A percentile compares a stretch with the other conserved stretches of the same genome.
Evolutionary conservation across 805 yeast genomes (phyloP).

Genomic region (Metschnikowia hibisci): DNA sequence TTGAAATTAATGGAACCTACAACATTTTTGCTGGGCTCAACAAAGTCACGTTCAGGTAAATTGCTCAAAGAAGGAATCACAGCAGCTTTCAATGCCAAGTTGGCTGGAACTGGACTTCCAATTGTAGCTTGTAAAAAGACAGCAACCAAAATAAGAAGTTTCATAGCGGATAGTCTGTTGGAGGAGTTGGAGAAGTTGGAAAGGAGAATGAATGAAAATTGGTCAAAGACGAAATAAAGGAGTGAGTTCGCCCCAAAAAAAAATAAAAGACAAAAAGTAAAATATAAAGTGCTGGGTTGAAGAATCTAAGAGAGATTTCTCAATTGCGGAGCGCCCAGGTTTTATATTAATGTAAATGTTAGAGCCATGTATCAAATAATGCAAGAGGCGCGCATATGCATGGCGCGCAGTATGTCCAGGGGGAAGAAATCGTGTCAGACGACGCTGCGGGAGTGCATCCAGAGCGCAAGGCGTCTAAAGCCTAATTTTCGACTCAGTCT

Average conservation of each 20-base stretch:
- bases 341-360: not conserved
- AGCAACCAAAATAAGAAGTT: constrained; percentile 4
- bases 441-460: not conserved
- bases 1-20: not conserved
- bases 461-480: not conserved
- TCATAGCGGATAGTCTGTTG: constrained; percentile 5
- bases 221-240: too few species aligned
- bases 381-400: constrained; percentile 3
- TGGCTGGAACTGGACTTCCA: constrained; percentile 31
- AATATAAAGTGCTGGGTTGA: not conserved
- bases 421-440: not conserved
- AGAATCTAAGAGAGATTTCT: not conserved
- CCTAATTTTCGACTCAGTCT: not conserved
- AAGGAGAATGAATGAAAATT: too few species aligned
- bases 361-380: constrained; percentile 1
- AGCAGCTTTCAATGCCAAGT: constrained; percentile 22
- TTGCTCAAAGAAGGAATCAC: constrained; percentile 13
- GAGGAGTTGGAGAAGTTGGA: not conserved
- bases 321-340: not conserved
- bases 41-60: constrained; percentile 3
- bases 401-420: not conserved
- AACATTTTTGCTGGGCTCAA: not conserved
- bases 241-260: too few species aligned
- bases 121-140: constrained; percentile 9
- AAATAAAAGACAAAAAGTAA: too few species aligned